Base-by-base conservation (phyloP, 169 alveolate species). In the Eimeria praecox region DNA sequence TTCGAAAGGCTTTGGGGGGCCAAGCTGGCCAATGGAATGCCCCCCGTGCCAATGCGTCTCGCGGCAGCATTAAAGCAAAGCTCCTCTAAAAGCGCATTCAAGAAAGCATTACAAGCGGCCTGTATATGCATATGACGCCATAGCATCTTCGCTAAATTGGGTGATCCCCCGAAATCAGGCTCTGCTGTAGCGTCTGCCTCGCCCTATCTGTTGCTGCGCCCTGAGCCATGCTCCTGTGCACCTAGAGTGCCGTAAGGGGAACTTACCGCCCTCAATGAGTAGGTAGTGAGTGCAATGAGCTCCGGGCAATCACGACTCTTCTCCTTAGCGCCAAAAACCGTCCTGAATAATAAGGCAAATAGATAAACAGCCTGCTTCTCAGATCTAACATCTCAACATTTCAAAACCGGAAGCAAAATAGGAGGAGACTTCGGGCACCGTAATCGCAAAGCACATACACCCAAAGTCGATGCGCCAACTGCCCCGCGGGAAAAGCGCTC, bases 401-500 rank as follows among this genome's bases (percentile, higher is more conserved):
- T 59, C 12, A 24, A 40, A 59, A 40, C 35, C 16, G 49, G 33
- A 4, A 18, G 4, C 2, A 22, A 87, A 59, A 22, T 10, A 27
- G 24, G 64, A 9, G 10, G 24, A 42, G 56, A 33, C 27, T 38
- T 87, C 46, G 20, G 44, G 80, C 59, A 38, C 38, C 30, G 52
- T 22, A 38, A 22, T 14, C 3, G 27, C 18, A 22, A 80, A 20
- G 40, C 82, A 30, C 96, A 12, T 93, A 93, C 96, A 64, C 90
- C 96, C 96, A 93, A 66, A 93, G 90, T 14, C 96, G 71, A 71
- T 82, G 94, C 54, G 96, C 96, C 66, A 82, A 40, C 78, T 93
- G 94, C 77, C 96, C 96, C 18, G 96, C 94, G 44, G 93, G 93
- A 40, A 30, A 30, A 52, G 33, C 56, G 3, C 22, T n/a, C 66